Base-by-base conservation (phyloP, 225 moss, liverwort and hornwort species). In the Straminergon stramineum region DNA sequence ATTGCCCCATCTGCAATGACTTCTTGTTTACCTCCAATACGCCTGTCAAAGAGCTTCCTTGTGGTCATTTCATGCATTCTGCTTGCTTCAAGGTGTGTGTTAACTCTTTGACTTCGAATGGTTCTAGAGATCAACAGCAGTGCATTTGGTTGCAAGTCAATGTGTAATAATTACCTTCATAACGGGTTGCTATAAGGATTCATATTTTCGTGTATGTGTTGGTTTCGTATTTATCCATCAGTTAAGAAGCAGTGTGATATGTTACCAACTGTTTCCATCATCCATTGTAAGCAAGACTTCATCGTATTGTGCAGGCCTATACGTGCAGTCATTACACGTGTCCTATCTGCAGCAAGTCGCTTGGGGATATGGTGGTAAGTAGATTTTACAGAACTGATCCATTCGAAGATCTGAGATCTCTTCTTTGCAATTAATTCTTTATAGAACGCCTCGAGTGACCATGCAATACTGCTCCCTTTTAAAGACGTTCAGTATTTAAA, bases 21-120 rank as follows among this genome's bases (percentile, higher is more conserved):
- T 99, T 99, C 89, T 92, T 99, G 37, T 99, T 99, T 75, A 99
- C 98, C 45, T 98, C 98, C 39, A 99, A 95, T 83, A 96, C 97
- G 56, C 98, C 98, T 89, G 94, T 97, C 60, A 99, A 97, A 93
- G 98, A 95, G 76, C 96, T 99, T 90, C 98, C 97, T n/a, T 99
- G 98, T 89, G 97, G 96, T 88, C 98, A 99, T 90, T 99, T 96
- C 91, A 99, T 99, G 98, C 98, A 99, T 92, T 99, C 98, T 90
- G 95, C 95, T 84, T 99, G 98, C 89, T 99, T 99, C 80, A 94
- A 96, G 95, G 98, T 98, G 87, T 73, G 84, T 89, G 23, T 69
- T 63, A 51, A 84, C 43, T 64, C 53, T 65, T 85, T 17, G 45
- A 60, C 60, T 81, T 84, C 19, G 39, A 77, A 51, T 70, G 51